Conservation (phyloP, 495 filamentous ascomycete species). For the Penicillium verhagenii region DNA sequence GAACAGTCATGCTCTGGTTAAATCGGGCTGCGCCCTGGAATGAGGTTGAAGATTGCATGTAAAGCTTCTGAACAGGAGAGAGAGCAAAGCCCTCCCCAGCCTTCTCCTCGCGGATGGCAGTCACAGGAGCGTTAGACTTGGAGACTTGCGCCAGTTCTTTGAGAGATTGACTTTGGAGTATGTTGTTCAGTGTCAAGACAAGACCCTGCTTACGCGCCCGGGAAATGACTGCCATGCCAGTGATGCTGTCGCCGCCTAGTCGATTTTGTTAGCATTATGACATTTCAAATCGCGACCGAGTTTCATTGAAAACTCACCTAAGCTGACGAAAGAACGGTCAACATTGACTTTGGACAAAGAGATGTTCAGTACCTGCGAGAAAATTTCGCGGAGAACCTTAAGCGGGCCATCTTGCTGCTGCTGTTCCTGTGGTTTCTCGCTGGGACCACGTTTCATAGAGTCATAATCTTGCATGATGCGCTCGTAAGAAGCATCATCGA, state of each 20-base stretch:
- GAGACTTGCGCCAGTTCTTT: conserved; percentile 34
- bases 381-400: conserved; percentile 38
- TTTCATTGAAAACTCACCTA: conserved; percentile 31
- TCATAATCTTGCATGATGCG: conserved; percentile 42
- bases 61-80: conserved; percentile 47
- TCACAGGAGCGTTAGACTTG: conserved; percentile 16
- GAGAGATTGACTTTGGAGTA: conserved; percentile 38
- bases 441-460: conserved; percentile 25
- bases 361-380: conserved; percentile 50
- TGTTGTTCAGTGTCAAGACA: conserved; percentile 31
- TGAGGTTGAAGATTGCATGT: conserved; percentile 44
- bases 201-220: conserved; percentile 40
- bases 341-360: conserved; percentile 35
- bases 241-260: conserved; percentile 48
- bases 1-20: conserved; percentile 68
- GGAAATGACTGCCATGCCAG: conserved; percentile 42
- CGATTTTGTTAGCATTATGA: conserved; percentile 21
- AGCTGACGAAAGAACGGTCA: conserved; percentile 42
- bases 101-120: conserved; percentile 28
- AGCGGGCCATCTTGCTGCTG: conserved; percentile 23
- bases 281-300: conserved; percentile 9
- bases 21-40: conserved; percentile 55
- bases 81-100: conserved; percentile 51
- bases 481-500: conserved; percentile 36
- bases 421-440: conserved; percentile 27